Percentiles rank a stretch among this genome's conserved stretches.
Conservation (phyloP, 345 rosid species). For the Murraya koenigii region DNA sequence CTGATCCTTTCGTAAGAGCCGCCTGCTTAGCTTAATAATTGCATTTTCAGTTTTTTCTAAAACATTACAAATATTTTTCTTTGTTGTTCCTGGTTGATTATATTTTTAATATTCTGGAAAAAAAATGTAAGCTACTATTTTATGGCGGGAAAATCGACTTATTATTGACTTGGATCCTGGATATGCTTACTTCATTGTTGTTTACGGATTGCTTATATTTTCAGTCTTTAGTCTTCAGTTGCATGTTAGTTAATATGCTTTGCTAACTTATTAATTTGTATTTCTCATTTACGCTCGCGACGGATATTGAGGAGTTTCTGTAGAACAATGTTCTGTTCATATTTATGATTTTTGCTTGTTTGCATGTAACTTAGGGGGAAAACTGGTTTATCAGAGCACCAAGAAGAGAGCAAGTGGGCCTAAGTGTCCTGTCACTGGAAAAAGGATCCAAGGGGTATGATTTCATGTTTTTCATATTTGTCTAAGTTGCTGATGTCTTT, state of each 20-base stretch:
- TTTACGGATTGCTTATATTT: too few species aligned
- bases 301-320: too few species aligned
- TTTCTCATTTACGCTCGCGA: too few species aligned
- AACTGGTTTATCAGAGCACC: slow-evolving; percentile 38
- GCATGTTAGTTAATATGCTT: too few species aligned
- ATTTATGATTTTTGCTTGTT: background rate
- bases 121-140: too few species aligned
- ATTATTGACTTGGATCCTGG: too few species aligned
- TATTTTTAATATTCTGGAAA: too few species aligned
- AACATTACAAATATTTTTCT: background rate
- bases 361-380: slow-evolving; percentile 28
- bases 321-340: background rate
- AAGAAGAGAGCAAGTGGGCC: slow-evolving; percentile 47
- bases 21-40: background rate
- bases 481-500: background rate
- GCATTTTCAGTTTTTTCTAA: background rate
- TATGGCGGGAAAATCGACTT: too few species aligned
- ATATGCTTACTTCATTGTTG: too few species aligned
- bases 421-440: slow-evolving; percentile 43
- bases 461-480: too few species aligned
- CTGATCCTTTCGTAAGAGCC: background rate
- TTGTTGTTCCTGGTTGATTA: background rate
- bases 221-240: too few species aligned
- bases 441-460: slow-evolving; percentile 44
- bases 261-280: too few species aligned